Evolutionary conservation across 1,139 yeast species (phyloP), one percentile per base, ranked within the genome.

Genomic region (Sugiyamaella xylanicola): DNA sequence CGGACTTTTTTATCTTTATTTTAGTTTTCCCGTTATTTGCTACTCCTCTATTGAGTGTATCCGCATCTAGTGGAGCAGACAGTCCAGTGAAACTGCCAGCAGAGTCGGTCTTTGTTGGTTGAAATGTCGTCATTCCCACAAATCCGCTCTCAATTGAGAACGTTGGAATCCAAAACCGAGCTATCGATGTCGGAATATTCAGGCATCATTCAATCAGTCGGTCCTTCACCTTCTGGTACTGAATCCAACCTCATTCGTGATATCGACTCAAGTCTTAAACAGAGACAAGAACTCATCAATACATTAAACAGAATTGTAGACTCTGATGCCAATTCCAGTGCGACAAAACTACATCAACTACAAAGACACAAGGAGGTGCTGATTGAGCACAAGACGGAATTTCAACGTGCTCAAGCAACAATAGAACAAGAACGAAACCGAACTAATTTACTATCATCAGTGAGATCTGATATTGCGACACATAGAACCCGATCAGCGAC

Each of bases 291-390:
- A 55, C 63, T 74, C 45, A 64, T 79, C 16, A 71, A 74, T 46
- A 62, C 75, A 44, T 71, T 74, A 52, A 67, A 70, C 52, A 71
- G 76, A 54, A 69, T 77, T 29, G 80, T 83, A 48, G 90, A 86
- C 53, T 75, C 85, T 2, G 87, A 84, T 63, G 68, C 78, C 16
- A 71, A 77, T n/a, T 75, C 85, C 4, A 80, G 91, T 1, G 82
- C 93, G 0, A 82, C 93, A 0, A 88, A 89, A 70, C 71, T 84
- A 40, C 93, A 88, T 65, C 98, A 93, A 68, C 74, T 91, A 48
- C 83, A 86, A 55, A 83, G 98, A 57, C 97, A 91, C 69, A 82
- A 81, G 64, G 97, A 91, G 69, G 80, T 82, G 25, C 74, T 90
- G 36, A 79, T 76, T 54, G 95, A 91, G 55, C 95, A 89, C 70